Conservation (phyloP, 2,329 filamentous ascomycete genomes). For the Colletotrichum noveboracense region DNA sequence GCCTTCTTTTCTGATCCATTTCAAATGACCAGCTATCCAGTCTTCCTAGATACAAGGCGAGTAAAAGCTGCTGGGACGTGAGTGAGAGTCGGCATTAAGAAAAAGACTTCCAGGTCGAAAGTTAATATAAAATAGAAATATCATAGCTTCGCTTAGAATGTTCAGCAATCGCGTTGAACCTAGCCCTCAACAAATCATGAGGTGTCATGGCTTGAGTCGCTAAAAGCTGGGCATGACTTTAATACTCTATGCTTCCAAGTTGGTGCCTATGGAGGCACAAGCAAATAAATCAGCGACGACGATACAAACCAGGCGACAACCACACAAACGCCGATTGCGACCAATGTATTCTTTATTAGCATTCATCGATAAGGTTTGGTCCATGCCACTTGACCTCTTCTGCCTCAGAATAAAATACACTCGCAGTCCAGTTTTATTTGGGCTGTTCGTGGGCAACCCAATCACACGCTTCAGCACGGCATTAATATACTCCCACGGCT, state of each 20-base stretch:
- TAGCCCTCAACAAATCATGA: background rate
- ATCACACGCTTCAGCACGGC: accelerated
- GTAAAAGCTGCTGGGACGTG: background rate
- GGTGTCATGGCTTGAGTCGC: accelerated
- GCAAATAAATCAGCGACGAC: background rate
- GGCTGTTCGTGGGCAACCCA: accelerated
- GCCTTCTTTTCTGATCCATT: no score
- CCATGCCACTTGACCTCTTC: background rate
- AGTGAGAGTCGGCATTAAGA: background rate
- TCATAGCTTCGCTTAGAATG: background rate
- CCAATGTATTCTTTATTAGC: accelerated
- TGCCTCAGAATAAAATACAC: no score
- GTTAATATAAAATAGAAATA: accelerated
- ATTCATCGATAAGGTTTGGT: accelerated
- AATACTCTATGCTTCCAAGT: no score
- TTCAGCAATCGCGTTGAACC: background rate
- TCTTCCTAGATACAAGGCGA: background rate
- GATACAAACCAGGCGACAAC: background rate
- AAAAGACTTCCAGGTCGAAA: background rate
- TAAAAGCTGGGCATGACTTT: background rate
- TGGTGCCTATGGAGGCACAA: background rate
- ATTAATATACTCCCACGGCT: background rate
- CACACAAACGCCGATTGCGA: background rate
- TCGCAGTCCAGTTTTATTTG: no score
- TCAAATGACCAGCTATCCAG: no score